Conservation (phyloP, 495 filamentous ascomycete species). For the Aspergillus campestris region DNA sequence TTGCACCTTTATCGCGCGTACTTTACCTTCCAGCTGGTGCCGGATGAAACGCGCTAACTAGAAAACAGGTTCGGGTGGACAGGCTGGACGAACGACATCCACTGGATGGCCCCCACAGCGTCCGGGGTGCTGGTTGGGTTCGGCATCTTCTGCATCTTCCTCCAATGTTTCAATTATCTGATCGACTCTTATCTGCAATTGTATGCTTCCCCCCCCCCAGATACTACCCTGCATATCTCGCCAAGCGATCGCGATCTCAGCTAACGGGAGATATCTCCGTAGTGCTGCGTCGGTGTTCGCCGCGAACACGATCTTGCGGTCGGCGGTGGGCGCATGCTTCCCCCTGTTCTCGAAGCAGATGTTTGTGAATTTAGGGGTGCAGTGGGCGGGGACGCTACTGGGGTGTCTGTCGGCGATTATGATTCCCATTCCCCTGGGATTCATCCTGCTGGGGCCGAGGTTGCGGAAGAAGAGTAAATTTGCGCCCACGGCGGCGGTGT, state of each 20-base stretch:
- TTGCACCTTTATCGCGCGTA: not conserved
- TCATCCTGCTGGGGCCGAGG: slow-evolving; percentile 25
- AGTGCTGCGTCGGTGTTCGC: slow-evolving; percentile 87
- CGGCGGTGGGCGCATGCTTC: slow-evolving; percentile 67
- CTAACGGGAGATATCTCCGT: not conserved
- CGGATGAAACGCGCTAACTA: not conserved
- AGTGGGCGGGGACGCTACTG: slow-evolving; percentile 71
- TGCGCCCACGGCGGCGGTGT: slow-evolving; percentile 16
- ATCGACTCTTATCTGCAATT: slow-evolving; percentile 53
- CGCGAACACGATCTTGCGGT: slow-evolving; percentile 80
- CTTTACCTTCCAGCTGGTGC: not conserved
- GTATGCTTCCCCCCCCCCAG: slow-evolving; percentile 38
- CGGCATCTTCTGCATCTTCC: slow-evolving; percentile 29
- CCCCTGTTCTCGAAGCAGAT: slow-evolving; percentile 76
- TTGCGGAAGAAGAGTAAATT: slow-evolving; percentile 31
- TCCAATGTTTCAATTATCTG: slow-evolving; percentile 34
- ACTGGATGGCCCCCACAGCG: slow-evolving; percentile 33
- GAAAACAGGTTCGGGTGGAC: slow-evolving; percentile 33
- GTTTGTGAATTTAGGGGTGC: slow-evolving; percentile 67
- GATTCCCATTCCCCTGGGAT: slow-evolving; percentile 58
- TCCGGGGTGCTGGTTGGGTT: slow-evolving; percentile 27
- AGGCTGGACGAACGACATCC: slow-evolving; percentile 24
- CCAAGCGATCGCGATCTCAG: not conserved
- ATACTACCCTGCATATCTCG: not conserved
- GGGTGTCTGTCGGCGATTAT: slow-evolving; percentile 62